Conservation (phyloP, 805 yeast species). For the Cyberlindnera xylosilytica region DNA sequence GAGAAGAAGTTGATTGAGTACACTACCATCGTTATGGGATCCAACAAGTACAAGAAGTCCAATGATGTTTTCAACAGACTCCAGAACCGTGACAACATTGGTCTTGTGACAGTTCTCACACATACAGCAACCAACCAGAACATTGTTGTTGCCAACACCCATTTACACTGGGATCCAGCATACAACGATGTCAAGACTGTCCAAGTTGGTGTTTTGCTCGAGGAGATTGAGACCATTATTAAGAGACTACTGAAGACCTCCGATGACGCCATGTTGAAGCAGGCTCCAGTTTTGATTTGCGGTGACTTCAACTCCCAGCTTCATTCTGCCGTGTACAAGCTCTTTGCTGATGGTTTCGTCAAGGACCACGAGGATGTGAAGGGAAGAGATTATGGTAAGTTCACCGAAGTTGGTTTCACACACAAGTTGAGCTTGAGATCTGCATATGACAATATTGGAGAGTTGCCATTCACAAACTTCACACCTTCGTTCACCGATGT, state of each 20-base stretch:
- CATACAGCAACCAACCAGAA: slow-evolving; percentile 69
- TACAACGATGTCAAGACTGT: slow-evolving; percentile 93
- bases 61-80: slow-evolving; percentile 94
- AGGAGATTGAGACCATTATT: slow-evolving; percentile 71
- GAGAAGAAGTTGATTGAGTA: slow-evolving; percentile 79
- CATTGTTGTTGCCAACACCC: slow-evolving; percentile 81
- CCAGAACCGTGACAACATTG: slow-evolving; percentile 93
- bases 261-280: slow-evolving; percentile 45
- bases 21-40: slow-evolving; percentile 73
- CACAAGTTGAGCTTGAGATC: slow-evolving; percentile 82
- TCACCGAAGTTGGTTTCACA: slow-evolving; percentile 82
- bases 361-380: slow-evolving; percentile 74
- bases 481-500: slow-evolving; percentile 92
- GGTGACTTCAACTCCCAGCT: slow-evolving; percentile 93
- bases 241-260: slow-evolving; percentile 36
- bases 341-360: slow-evolving; percentile 80
- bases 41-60: slow-evolving; percentile 85
- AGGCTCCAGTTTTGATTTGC: slow-evolving; percentile 77
- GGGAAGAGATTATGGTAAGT: slow-evolving; percentile 87
- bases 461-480: slow-evolving; percentile 90
- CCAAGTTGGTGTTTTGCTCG: slow-evolving; percentile 89
- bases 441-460: slow-evolving; percentile 80
- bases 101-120: slow-evolving; percentile 71
- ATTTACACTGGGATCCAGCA: slow-evolving; percentile 98
- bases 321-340: slow-evolving; percentile 88